Conservation (phyloP, 169 alveolate species). For the Theileria equi region DNA sequence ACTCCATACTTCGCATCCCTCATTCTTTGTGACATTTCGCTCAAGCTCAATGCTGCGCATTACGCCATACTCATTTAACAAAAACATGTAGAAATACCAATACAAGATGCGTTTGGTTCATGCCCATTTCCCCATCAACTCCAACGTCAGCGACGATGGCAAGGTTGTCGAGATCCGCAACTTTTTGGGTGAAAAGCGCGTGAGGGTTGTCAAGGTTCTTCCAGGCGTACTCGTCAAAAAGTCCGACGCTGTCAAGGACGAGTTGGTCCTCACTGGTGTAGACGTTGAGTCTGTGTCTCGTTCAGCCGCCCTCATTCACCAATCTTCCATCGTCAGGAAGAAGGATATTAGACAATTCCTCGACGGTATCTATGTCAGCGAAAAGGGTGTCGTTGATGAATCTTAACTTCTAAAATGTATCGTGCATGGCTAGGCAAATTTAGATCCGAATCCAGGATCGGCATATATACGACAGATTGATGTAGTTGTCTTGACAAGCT, state of each 20-base stretch:
- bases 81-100: constrained; percentile 82
- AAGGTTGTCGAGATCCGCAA: constrained; percentile 94
- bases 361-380: constrained; percentile 99
- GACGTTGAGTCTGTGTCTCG: constrained; percentile 96
- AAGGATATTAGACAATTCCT: constrained; percentile 98
- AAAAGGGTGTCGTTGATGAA: constrained; percentile 85
- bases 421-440: constrained; percentile 17
- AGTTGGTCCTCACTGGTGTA: constrained; percentile 94
- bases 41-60: constrained; percentile 39
- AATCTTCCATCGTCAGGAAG: constrained; percentile 93
- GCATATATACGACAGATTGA: constrained; percentile 71
- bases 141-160: constrained; percentile 91
- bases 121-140: constrained; percentile 99
- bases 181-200: constrained; percentile 98
- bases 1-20: neutral
- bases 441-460: constrained; percentile 59
- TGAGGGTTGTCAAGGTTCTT: constrained; percentile 88
- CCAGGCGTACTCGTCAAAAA: constrained; percentile 92
- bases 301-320: constrained; percentile 97
- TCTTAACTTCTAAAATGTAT: neutral
- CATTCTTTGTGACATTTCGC: constrained; percentile 16
- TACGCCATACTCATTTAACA: constrained; percentile 12
- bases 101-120: constrained; percentile 99
- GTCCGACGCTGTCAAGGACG: constrained; percentile 93
- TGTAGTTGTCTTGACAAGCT: constrained; percentile 73